Conservation (phyloP, 805 yeast genomes). For the Candida sonorensis region DNA sequence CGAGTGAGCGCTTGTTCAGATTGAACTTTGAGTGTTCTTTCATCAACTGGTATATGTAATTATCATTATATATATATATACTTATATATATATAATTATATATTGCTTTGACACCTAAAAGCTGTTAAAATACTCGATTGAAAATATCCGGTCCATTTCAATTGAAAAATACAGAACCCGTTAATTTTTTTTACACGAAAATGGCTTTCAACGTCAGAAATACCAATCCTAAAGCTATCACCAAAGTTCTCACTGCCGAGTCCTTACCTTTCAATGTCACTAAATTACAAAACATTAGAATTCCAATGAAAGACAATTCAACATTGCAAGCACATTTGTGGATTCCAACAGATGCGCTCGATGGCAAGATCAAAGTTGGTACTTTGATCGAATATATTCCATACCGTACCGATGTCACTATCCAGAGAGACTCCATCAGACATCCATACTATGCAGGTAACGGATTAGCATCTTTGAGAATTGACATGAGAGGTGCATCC, state of each 20-base stretch:
- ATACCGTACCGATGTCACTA: conserved; percentile 38
- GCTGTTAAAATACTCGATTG: too few relatives aligned
- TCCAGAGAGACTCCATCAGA: conserved; percentile 37
- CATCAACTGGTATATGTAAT: too few relatives aligned
- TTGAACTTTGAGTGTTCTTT: too few relatives aligned
- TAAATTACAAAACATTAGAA: conserved; percentile 30
- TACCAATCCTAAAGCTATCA: conserved; percentile 17
- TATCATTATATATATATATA: too few relatives aligned
- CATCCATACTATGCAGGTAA: conserved; percentile 42
- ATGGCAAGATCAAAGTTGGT: conserved; percentile 26
- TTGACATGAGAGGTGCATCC: conserved; percentile 41
- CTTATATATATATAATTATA: too few relatives aligned
- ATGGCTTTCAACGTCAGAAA: conserved; percentile 40
- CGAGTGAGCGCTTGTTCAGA: too few relatives aligned
- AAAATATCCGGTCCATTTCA: too few relatives aligned
- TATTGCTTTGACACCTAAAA: too few relatives aligned
- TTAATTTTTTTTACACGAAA: background rate
- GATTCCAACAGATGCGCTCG: conserved; percentile 33
- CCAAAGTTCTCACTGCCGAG: conserved; percentile 12
- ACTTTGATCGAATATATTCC: conserved; percentile 39
- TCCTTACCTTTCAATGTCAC: conserved; percentile 24
- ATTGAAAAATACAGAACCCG: too few relatives aligned
- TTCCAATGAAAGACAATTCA: conserved; percentile 34
- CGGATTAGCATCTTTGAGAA: conserved; percentile 38
- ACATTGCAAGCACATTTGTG: conserved; percentile 35